Evolutionary conservation across 176 grass and related monocot genomes (phyloP).

Genomic region (Chrysopogon serrulatus): DNA sequence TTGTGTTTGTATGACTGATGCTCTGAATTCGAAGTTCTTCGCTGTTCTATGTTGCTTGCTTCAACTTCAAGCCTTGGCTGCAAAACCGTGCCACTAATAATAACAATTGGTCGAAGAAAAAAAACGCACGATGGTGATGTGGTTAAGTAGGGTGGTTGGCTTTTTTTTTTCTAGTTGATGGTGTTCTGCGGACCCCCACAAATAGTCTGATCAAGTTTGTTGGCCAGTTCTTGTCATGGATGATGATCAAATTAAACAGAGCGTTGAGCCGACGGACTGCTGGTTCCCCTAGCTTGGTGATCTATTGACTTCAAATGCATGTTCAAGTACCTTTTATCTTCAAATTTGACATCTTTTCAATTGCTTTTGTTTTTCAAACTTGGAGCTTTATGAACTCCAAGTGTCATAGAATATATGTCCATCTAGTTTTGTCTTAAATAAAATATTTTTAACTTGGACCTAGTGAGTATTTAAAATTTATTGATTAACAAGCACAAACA

Average conservation of each 20-base stretch:
- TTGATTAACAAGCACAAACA: no score
- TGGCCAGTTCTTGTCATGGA: conserved; percentile 5
- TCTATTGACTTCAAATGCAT: neutral
- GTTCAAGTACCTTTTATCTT: neutral
- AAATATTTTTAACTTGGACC: no score
- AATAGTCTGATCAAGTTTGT: neutral
- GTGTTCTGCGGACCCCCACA: neutral
- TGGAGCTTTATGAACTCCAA: no score
- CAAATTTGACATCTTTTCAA: neutral
- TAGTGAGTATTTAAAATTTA: no score
- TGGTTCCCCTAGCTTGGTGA: neutral
- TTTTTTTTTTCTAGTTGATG: neutral
- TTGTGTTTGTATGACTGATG: neutral
- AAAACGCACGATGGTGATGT: neutral
- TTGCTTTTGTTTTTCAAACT: no score
- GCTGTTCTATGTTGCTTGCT: no score
- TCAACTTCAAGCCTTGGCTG: no score
- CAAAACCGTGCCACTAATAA: no score
- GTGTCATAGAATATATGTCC: no score
- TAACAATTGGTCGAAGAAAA: neutral
- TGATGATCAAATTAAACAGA: neutral
- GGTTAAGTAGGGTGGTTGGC: neutral
- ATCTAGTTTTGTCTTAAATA: no score
- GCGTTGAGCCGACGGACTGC: neutral
- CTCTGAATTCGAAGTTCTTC: neutral